These are phyloP conservation scores for Albugo candida DNA, from an alignment of 352 stramenopile genomes.

Conservation along the genomic window DNA sequence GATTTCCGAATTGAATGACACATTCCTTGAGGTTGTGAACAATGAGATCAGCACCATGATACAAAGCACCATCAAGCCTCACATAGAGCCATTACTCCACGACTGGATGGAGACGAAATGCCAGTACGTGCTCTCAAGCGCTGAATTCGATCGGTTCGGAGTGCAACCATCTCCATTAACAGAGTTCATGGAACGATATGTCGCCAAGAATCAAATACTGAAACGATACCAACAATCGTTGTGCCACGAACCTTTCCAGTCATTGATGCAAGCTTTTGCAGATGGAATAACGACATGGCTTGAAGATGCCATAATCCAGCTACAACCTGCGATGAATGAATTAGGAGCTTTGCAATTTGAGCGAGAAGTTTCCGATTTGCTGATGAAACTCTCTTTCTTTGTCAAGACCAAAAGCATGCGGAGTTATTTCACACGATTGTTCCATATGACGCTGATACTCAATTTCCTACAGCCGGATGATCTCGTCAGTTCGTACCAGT, in stretches of 20 bases:
- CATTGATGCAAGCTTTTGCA: slow-evolving; percentile 36
- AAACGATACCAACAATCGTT: slow-evolving; percentile 36
- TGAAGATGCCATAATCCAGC: slow-evolving; percentile 22
- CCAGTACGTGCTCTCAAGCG: background rate
- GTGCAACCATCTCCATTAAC: slow-evolving; percentile 52
- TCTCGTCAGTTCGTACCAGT: slow-evolving; percentile 29
- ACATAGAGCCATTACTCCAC: background rate
- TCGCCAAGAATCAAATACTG: slow-evolving; percentile 45
- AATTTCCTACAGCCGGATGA: slow-evolving; percentile 61
- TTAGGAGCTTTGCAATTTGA: slow-evolving; percentile 61
- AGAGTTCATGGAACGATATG: slow-evolving; percentile 37
- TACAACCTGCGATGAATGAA: slow-evolving; percentile 55
- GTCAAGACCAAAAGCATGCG: slow-evolving; percentile 23
- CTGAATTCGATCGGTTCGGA: slow-evolving; percentile 30
- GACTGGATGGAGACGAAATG: background rate
- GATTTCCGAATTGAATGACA: slow-evolving; percentile 40
- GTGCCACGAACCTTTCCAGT: slow-evolving; percentile 37
- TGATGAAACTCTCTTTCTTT: slow-evolving; percentile 22
- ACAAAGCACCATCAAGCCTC: background rate
- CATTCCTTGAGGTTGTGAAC: slow-evolving; percentile 49
- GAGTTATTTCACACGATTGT: slow-evolving; percentile 50
- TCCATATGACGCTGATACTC: slow-evolving; percentile 59
- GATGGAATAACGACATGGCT: slow-evolving; percentile 39
- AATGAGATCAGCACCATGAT: slow-evolving; percentile 46
- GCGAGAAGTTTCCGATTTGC: slow-evolving; percentile 18